Conservation (phyloP, 805 yeast species). For the Tetrapisispora phaffii region DNA sequence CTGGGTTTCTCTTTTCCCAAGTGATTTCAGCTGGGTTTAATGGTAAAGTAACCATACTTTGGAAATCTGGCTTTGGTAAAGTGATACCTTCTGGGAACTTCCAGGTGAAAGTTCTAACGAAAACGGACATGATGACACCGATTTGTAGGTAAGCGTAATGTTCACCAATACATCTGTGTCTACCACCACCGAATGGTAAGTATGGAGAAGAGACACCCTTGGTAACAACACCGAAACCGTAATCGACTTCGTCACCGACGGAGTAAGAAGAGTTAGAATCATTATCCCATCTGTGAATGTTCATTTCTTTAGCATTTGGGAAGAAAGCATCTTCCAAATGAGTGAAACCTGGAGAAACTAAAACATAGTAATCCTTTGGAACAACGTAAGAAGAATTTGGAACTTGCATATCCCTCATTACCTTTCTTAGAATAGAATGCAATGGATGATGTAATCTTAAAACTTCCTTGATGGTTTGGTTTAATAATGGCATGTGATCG, state of each 20-base stretch:
- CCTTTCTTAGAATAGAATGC: slow-evolving; percentile 92
- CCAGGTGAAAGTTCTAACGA: slow-evolving; percentile 72
- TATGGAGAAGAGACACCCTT: slow-evolving; percentile 95
- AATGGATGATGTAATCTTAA: slow-evolving; percentile 93
- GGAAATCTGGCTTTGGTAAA: slow-evolving; percentile 65
- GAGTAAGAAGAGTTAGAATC: slow-evolving; percentile 29
- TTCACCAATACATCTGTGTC: slow-evolving; percentile 99
- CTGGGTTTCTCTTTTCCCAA: slow-evolving; percentile 56
- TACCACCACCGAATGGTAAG: slow-evolving; percentile 97
- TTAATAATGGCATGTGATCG: slow-evolving; percentile 62
- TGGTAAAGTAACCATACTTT: slow-evolving; percentile 91
- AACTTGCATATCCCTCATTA: slow-evolving; percentile 62
- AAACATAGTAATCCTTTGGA: slow-evolving; percentile 80
- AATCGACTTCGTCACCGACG: slow-evolving; percentile 49
- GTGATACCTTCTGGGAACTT: slow-evolving; percentile 44
- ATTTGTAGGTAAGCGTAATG: slow-evolving; percentile 93
- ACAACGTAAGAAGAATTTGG: slow-evolving; percentile 74
- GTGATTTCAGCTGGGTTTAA: slow-evolving; percentile 57
- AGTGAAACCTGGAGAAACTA: slow-evolving; percentile 91
- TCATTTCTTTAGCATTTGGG: slow-evolving; percentile 61
- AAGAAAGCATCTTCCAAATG: slow-evolving; percentile 67
- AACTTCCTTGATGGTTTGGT: slow-evolving; percentile 82
- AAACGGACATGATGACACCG: slow-evolving; percentile 71
- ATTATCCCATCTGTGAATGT: slow-evolving; percentile 82
- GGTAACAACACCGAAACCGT: slow-evolving; percentile 93